Conservation (phyloP, 192 early-diverging fungal genomes). For the Coemansia sp. region DNA sequence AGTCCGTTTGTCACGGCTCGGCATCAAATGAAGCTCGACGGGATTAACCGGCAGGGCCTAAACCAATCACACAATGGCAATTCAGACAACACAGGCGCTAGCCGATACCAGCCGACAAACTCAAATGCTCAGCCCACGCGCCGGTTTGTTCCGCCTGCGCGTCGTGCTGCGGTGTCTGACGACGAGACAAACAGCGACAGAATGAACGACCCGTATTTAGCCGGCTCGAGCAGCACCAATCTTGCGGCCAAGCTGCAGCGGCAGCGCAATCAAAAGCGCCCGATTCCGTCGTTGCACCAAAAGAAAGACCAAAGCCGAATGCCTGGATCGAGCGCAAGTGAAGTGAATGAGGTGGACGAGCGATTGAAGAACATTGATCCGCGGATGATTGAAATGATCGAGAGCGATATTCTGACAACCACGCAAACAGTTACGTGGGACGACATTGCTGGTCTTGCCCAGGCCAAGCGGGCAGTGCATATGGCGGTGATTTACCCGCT, state of each 20-base stretch:
- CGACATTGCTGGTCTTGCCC: slow-evolving; percentile 80
- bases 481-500: slow-evolving; percentile 85
- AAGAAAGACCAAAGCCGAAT: slow-evolving; percentile 15
- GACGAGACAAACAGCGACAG: slow-evolving; percentile 13
- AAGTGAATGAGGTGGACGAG: slow-evolving; percentile 59
- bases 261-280: slow-evolving; percentile 5
- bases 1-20: slow-evolving; percentile 38
- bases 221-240: slow-evolving; percentile 1
- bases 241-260: slow-evolving; percentile 12
- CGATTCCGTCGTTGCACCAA: slow-evolving; percentile 21
- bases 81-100: background rate
- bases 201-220: slow-evolving; percentile 17
- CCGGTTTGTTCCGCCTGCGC: slow-evolving; percentile 24
- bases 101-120: slow-evolving; percentile 6
- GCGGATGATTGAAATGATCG: slow-evolving; percentile 82
- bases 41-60: slow-evolving; percentile 24
- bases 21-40: slow-evolving; percentile 37
- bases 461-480: slow-evolving; percentile 76
- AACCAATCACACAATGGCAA: background rate
- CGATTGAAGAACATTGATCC: slow-evolving; percentile 83
- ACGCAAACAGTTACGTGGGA: slow-evolving; percentile 69
- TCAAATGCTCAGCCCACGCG: slow-evolving; percentile 6
- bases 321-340: background rate
- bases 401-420: slow-evolving; percentile 81
- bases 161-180: slow-evolving; percentile 19